Evolutionary conservation across 2,329 filamentous ascomycete species (phyloP).

Genomic region (Trichophaea hybrida): DNA sequence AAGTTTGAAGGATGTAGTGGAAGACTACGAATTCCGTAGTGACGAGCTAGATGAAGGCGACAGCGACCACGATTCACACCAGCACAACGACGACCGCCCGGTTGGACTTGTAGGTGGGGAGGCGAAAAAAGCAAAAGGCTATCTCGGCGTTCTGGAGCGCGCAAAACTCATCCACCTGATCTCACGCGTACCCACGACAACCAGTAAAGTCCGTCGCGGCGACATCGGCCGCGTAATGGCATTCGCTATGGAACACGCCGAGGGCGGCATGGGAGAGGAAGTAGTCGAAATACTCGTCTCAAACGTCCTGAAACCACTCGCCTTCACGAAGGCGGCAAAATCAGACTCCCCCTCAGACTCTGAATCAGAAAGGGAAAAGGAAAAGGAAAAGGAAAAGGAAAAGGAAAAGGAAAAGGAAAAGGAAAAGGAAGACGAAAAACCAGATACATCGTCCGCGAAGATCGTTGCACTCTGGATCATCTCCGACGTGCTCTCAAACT

Average conservation of each 20-base stretch:
- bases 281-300: conserved; percentile 76
- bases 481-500: conserved; percentile 66
- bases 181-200: conserved; percentile 56
- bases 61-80: conserved; percentile 13
- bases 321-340: conserved; percentile 41
- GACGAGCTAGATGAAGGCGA: conserved; percentile 30
- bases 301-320: conserved; percentile 66
- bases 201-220: conserved; percentile 61
- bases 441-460: conserved; percentile 56
- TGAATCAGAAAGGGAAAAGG: conserved; percentile 31
- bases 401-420: conserved; percentile 31
- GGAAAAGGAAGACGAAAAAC: conserved; percentile 31
- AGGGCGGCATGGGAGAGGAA: conserved; percentile 63
- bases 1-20: conserved; percentile 61
- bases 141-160: conserved; percentile 69
- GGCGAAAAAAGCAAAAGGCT: conserved; percentile 41
- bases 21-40: conserved; percentile 67
- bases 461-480: conserved; percentile 70
- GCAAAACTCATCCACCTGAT: conserved; percentile 73
- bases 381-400: too few relatives aligned
- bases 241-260: conserved; percentile 80
- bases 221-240: conserved; percentile 74
- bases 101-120: conserved; percentile 23
- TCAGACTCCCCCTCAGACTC: conserved; percentile 43
- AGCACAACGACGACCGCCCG: conserved; percentile 18